A percentile compares a stretch with the other conserved stretches of the same genome.
phyloP scores from a whole-genome alignment of 2,329 filamentous ascomycete species.

The Trichothecium sympodiale region DNA sequence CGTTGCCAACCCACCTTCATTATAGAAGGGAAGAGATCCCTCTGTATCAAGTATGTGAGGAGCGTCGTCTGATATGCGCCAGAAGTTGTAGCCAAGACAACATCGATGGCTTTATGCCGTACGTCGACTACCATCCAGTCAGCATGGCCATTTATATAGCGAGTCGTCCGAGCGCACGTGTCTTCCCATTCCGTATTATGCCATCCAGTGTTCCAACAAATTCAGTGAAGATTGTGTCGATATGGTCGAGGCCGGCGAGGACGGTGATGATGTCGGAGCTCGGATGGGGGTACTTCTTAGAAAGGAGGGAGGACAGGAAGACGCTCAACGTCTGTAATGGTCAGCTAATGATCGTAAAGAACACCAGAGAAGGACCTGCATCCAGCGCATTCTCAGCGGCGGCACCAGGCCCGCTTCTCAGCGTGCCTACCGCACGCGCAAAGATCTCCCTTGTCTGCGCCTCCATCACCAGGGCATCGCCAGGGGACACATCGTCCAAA shows the following conservation, averaged over 20 bases:
- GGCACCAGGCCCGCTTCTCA: conserved; percentile 49
- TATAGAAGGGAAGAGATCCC: conserved; percentile 84
- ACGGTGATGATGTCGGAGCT: conserved; percentile 91
- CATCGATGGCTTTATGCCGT: conserved; percentile 68
- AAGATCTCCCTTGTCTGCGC: conserved; percentile 73
- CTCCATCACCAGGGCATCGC: conserved; percentile 67
- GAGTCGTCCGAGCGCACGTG: conserved; percentile 40
- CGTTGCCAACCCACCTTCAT: conserved; percentile 60
- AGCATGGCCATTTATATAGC: background rate
- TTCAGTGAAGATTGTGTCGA: conserved; percentile 78
- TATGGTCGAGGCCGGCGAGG: conserved; percentile 77
- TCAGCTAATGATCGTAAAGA: background rate
- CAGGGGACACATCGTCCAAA: conserved; percentile 58
- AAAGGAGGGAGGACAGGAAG: conserved; percentile 71
- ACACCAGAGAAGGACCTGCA: conserved; percentile 45
- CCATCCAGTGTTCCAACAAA: conserved; percentile 74
- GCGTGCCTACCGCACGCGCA: conserved; percentile 54
- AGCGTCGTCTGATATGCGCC: conserved; percentile 95
- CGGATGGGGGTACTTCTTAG: conserved; percentile 87
- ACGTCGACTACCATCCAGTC: conserved; percentile 46
- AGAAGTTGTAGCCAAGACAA: conserved; percentile 73
- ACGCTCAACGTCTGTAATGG: conserved; percentile 66
- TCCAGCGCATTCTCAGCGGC: conserved; percentile 74
- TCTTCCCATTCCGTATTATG: conserved; percentile 68
- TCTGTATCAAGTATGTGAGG: conserved; percentile 87